Conservation (phyloP, 192 early-diverging fungal genomes). For the Kickxella alabastrina region DNA sequence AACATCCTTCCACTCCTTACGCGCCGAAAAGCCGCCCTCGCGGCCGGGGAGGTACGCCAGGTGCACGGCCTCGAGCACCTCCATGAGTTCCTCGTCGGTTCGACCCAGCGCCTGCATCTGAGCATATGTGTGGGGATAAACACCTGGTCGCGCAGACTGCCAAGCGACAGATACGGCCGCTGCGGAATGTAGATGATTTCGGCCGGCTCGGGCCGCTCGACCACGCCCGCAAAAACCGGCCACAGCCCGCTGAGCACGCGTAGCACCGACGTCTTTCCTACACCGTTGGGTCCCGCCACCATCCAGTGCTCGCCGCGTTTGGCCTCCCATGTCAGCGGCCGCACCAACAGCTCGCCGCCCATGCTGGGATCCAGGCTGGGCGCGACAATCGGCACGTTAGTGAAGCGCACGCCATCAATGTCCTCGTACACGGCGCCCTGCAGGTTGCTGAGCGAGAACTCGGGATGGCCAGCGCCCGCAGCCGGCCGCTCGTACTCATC, state of each 20-base stretch:
- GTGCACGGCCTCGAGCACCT: slow-evolving; percentile 80
- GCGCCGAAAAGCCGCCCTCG: slow-evolving; percentile 84
- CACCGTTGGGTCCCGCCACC: slow-evolving; percentile 93
- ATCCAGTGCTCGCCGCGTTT: slow-evolving; percentile 89
- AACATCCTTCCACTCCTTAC: slow-evolving; percentile 89
- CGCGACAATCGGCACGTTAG: slow-evolving; percentile 86
- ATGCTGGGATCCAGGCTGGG: slow-evolving; percentile 51
- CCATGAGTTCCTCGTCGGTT: slow-evolving; percentile 80
- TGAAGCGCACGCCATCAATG: slow-evolving; percentile 74
- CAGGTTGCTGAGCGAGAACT: slow-evolving; percentile 18
- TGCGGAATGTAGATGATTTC: slow-evolving; percentile 98
- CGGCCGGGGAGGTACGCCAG: slow-evolving; percentile 76
- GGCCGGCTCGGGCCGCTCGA: slow-evolving; percentile 67
- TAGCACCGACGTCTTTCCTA: slow-evolving; percentile 88
- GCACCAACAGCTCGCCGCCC: slow-evolving; percentile 87
- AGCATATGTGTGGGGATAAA: slow-evolving; percentile 89
- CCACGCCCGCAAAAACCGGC: slow-evolving; percentile 83
- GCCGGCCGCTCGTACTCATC: slow-evolving; percentile 52
- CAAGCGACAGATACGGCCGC: slow-evolving; percentile 88
- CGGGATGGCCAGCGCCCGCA: background rate
- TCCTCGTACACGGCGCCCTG: slow-evolving; percentile 38
- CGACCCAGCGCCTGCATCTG: slow-evolving; percentile 75
- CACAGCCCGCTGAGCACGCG: slow-evolving; percentile 95
- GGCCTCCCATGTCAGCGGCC: slow-evolving; percentile 79
- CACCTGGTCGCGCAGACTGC: slow-evolving; percentile 95